These are phyloP conservation scores for Gomphus sp. DNA, from an alignment of 1,284 basidiomycete genomes.

Conservation along the genomic window DNA sequence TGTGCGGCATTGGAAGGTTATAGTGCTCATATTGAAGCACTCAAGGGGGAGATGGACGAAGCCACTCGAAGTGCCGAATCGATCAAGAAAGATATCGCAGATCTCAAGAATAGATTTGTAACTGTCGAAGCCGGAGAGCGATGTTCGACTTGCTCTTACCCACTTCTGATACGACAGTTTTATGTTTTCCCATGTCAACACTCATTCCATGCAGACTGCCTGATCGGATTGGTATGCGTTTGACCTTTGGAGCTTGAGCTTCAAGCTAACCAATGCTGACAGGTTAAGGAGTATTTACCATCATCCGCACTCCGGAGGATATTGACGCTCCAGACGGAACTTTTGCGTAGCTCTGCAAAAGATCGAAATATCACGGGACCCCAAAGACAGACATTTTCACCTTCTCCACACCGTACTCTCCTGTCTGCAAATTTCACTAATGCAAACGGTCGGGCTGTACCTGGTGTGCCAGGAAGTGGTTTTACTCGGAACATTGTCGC, in stretches of 20 bases:
- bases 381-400: conserved; percentile 32
- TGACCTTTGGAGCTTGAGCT: neutral
- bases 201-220: conserved; percentile 90
- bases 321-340: conserved; percentile 73
- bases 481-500: conserved; percentile 77
- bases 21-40: conserved; percentile 80
- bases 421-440: conserved; percentile 64
- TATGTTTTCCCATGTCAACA: conserved; percentile 99
- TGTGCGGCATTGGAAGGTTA: conserved; percentile 94
- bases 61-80: conserved; percentile 87
- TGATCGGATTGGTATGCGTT: conserved; percentile 75
- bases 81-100: conserved; percentile 87
- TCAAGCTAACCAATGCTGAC: conserved; percentile 11
- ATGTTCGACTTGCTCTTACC: conserved; percentile 73
- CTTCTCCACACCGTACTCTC: conserved; percentile 44
- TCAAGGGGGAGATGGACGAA: conserved; percentile 95
- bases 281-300: conserved; percentile 89
- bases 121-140: conserved; percentile 84
- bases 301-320: conserved; percentile 75
- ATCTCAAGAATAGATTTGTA: conserved; percentile 85
- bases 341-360: conserved; percentile 44
- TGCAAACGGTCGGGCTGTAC: conserved; percentile 30
- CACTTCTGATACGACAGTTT: conserved; percentile 83
- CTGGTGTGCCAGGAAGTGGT: conserved; percentile 37
- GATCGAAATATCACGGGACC: conserved; percentile 24